Evolutionary conservation across 257 asterid genomes (phyloP), one percentile per base, ranked within the genome.

Genomic region (Agastache rugosa): DNA sequence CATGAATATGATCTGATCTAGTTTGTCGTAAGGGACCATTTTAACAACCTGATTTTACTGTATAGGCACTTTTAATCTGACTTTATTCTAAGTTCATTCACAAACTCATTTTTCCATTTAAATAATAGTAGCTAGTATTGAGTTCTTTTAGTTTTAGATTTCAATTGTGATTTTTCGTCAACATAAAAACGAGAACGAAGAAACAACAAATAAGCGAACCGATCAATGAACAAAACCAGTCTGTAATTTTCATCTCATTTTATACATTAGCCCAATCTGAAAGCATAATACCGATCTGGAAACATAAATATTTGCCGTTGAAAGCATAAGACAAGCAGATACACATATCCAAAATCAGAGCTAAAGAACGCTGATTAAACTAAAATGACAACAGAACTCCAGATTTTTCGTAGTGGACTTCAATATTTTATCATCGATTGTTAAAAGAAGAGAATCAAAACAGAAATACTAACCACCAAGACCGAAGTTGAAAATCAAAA

Each of bases 401-500:
- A 55, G 39, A 17, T 34, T 9, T 22, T 8, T 19, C 54, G 20
- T 15, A 63, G 63, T 34, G 61, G 11, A 77, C n/a, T 70, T 34
- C 35, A 41, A 65, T 35, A 74, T 45, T 19, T 29, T 17, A 53
- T 1, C 8, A 53, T 1, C 8, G 39, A 23, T 53, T 51, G 20
- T 3, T 44, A 22, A 37, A 37, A 19, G 20, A 73, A 23, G 1
- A 27, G 51, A 75, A 54, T 17, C 16, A 27, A 67, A 31, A 16
- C 56, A 61, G 22, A 44, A 75, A 67, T 55, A 78, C 82, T 63
- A 37, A 92, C 96, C 90, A 47, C 89, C 93, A 63, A 92, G 86
- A 25, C 80, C 93, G 76, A 90, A 83, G 86, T 88, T 92, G 83
- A 80, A 84, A 62, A 90, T 72, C 61, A 86, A 84, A 73, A 86